phyloP scores from a whole-genome alignment of 345 rosid genomes.

The Camelina sativa region DNA sequence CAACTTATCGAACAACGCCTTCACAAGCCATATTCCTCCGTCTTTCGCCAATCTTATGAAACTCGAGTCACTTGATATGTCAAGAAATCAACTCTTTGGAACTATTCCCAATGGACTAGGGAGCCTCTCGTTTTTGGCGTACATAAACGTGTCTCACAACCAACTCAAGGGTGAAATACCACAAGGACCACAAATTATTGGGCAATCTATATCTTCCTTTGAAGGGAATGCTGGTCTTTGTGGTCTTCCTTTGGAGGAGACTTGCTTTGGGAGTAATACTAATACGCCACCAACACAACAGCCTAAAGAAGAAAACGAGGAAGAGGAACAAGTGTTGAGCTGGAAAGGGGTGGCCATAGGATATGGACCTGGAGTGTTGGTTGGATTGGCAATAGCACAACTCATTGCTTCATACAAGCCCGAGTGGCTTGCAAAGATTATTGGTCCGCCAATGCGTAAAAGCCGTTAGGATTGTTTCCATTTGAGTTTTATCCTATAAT shows the following conservation, averaged over 20 bases:
- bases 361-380: conserved; percentile 13
- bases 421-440: conserved; percentile 5
- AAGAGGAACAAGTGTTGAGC: not conserved
- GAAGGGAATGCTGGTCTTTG: conserved; percentile 31
- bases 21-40: not conserved
- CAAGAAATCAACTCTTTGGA: no score
- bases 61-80: no score
- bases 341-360: conserved; percentile 19
- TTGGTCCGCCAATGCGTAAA: not conserved
- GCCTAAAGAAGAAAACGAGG: not conserved
- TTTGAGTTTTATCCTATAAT: not conserved
- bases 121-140: no score
- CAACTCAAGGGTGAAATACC: conserved; percentile 30
- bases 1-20: conserved; percentile 13
- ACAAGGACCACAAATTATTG: conserved; percentile 27
- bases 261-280: not conserved
- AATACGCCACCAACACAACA: not conserved
- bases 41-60: no score
- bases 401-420: conserved; percentile 27
- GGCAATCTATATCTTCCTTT: conserved; percentile 24
- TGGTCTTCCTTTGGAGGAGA: conserved; percentile 25
- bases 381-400: conserved; percentile 33
- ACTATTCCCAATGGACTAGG: no score
- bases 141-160: no score
- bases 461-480: not conserved